phyloP scores from a whole-genome alignment of 2,329 filamentous ascomycete genomes.

The Sporothrix phasma region DNA sequence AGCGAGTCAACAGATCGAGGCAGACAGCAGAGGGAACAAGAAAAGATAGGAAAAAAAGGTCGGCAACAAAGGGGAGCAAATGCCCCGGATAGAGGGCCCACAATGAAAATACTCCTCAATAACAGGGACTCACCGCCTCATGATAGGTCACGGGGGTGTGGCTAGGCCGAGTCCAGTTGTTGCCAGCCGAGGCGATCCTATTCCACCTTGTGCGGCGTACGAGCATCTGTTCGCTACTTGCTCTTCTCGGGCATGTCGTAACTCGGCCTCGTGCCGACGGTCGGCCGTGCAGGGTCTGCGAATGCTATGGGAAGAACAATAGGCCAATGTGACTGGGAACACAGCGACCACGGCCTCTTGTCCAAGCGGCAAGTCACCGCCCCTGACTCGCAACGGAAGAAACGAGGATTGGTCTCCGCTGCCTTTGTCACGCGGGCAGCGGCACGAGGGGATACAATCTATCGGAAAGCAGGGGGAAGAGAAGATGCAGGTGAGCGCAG shows the following conservation, averaged over 20 bases:
- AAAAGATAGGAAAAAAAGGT: not conserved
- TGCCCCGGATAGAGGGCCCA: too few relatives aligned
- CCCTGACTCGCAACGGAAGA: too few relatives aligned
- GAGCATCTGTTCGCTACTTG: not conserved
- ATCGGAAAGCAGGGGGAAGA: not conserved
- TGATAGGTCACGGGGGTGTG: not conserved
- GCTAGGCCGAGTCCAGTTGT: not conserved
- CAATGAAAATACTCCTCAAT: not conserved
- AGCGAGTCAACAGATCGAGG: not conserved
- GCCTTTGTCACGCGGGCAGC: not conserved
- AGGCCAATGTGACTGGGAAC: too few relatives aligned
- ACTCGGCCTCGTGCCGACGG: not conserved
- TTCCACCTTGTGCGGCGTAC: too few relatives aligned
- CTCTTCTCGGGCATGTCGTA: not conserved
- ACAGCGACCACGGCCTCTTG: too few relatives aligned
- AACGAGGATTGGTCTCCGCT: not conserved
- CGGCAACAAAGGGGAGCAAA: not conserved
- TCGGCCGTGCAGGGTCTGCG: not conserved
- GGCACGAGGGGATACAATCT: not conserved
- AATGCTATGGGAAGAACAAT: too few relatives aligned
- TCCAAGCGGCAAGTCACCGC: too few relatives aligned
- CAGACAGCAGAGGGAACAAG: not conserved
- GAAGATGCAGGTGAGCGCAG: not conserved
- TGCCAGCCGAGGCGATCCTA: not conserved
- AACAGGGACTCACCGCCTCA: slow-evolving; percentile 1